phyloP scores from a whole-genome alignment of 2,329 filamentous ascomycete species.

The Aphanocladium album region DNA sequence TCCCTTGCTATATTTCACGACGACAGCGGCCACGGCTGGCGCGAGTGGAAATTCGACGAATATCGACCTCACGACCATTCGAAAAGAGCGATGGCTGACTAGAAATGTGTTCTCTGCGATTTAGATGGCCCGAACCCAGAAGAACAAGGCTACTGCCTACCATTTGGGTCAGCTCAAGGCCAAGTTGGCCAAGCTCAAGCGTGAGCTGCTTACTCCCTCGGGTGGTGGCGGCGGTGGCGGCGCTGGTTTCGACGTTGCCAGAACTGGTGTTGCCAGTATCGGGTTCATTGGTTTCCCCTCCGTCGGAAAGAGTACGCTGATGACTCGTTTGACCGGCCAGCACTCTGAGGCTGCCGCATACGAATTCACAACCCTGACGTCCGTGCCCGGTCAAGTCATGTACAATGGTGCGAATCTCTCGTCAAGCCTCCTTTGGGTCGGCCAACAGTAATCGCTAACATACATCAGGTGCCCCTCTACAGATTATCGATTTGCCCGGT shows the following conservation, averaged over 20 bases:
- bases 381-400: slow-evolving; percentile 89
- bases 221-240: slow-evolving; percentile 80
- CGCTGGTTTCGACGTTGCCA: slow-evolving; percentile 91
- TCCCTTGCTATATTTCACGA: slow-evolving; percentile 6
- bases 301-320: slow-evolving; percentile 95
- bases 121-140: slow-evolving; percentile 92
- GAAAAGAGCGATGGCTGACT: background rate
- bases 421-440: too few species aligned
- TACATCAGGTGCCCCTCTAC: slow-evolving; percentile 71
- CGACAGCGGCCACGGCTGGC: background rate
- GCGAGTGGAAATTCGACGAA: too few species aligned
- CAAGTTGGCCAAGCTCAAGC: slow-evolving; percentile 95
- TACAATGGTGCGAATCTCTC: slow-evolving; percentile 65
- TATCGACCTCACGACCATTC: background rate
- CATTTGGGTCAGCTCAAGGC: slow-evolving; percentile 96
- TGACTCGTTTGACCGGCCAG: slow-evolving; percentile 90
- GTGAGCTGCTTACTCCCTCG: slow-evolving; percentile 84
- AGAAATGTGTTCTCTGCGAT: slow-evolving; percentile 15
- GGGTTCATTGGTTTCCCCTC: slow-evolving; percentile 98
- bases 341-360: slow-evolving; percentile 97
- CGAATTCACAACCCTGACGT: slow-evolving; percentile 97
- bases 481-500: slow-evolving; percentile 97
- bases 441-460: slow-evolving; percentile 1
- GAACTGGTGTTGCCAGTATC: slow-evolving; percentile 94
- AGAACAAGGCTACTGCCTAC: slow-evolving; percentile 93